phyloP scores from a whole-genome alignment of 805 yeast species.

The Teunomyces atbi region DNA sequence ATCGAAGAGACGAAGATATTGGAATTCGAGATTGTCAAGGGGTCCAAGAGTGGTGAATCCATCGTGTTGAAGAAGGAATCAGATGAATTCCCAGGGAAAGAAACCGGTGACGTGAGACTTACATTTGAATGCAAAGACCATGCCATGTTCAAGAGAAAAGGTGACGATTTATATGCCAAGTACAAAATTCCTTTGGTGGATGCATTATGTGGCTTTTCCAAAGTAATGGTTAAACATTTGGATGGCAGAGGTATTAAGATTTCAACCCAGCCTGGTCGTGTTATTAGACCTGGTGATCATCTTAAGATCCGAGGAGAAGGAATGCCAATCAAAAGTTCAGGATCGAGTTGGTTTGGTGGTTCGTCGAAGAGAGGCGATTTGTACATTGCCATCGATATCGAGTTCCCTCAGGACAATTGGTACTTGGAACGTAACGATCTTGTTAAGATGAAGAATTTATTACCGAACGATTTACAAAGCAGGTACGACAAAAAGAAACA shows the following conservation, averaged over 20 bases:
- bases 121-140: conserved; percentile 53
- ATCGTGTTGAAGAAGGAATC: conserved; percentile 67
- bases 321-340: conserved; percentile 60
- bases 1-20: conserved; percentile 66
- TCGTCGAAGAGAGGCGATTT: conserved; percentile 59
- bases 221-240: conserved; percentile 63
- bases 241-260: conserved; percentile 75
- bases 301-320: conserved; percentile 72
- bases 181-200: conserved; percentile 69
- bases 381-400: conserved; percentile 66
- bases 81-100: conserved; percentile 71
- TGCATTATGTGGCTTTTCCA: conserved; percentile 79
- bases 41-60: conserved; percentile 60
- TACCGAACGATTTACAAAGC: conserved; percentile 44
- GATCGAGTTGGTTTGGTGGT: conserved; percentile 27
- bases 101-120: conserved; percentile 76
- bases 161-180: conserved; percentile 61
- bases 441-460: conserved; percentile 48
- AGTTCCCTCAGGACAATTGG: conserved; percentile 87
- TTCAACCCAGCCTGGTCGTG: conserved; percentile 73
- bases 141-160: conserved; percentile 51
- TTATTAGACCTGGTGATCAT: conserved; percentile 71
- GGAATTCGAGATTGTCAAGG: conserved; percentile 75
- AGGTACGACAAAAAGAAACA: conserved; percentile 22
- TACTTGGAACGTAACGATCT: conserved; percentile 70